phyloP scores from a whole-genome alignment of 805 yeast species.

The Huiozyma sinensis region DNA sequence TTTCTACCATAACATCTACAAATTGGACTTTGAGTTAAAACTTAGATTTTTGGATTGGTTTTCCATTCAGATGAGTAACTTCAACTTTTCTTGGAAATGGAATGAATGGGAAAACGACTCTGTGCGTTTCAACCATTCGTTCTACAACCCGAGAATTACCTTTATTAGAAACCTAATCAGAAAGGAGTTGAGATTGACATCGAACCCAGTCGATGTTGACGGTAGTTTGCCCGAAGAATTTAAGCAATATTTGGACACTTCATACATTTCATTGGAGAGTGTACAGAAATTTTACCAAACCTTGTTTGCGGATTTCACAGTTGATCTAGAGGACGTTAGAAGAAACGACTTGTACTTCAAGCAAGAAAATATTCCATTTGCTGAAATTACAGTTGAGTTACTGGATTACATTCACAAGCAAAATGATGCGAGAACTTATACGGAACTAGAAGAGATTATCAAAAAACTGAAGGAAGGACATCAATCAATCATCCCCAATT shows the following conservation, averaged over 20 bases:
- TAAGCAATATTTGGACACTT: constrained; percentile 36
- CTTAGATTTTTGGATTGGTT: constrained; percentile 80
- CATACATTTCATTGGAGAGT: constrained; percentile 29
- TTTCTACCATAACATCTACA: constrained; percentile 56
- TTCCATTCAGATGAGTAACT: constrained; percentile 84
- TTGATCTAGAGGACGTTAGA: constrained; percentile 22
- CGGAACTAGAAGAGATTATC: constrained; percentile 24
- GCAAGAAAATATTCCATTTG: constrained; percentile 30
- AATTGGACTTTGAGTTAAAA: constrained; percentile 66
- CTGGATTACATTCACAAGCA: constrained; percentile 30
- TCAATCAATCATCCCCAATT: constrained; percentile 24
- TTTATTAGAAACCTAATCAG: constrained; percentile 70
- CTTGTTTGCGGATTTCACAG: constrained; percentile 15
- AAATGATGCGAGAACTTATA: constrained; percentile 21
- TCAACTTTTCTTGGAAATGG: constrained; percentile 97
- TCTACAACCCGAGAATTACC: constrained; percentile 60
- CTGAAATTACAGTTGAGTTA: constrained; percentile 29
- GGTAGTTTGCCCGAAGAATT: constrained; percentile 61
- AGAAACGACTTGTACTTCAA: constrained; percentile 32
- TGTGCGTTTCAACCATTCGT: constrained; percentile 31
- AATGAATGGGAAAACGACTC: constrained; percentile 75
- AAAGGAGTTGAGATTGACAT: constrained; percentile 78
- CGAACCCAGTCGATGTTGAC: constrained; percentile 49
- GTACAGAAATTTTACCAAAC: constrained; percentile 30
- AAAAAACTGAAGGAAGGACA: constrained; percentile 23